A percentile compares a stretch with the other conserved stretches of the same genome.
Conservation (phyloP, 169 alveolate genomes). For the Haemoproteus tartakovskyi region DNA sequence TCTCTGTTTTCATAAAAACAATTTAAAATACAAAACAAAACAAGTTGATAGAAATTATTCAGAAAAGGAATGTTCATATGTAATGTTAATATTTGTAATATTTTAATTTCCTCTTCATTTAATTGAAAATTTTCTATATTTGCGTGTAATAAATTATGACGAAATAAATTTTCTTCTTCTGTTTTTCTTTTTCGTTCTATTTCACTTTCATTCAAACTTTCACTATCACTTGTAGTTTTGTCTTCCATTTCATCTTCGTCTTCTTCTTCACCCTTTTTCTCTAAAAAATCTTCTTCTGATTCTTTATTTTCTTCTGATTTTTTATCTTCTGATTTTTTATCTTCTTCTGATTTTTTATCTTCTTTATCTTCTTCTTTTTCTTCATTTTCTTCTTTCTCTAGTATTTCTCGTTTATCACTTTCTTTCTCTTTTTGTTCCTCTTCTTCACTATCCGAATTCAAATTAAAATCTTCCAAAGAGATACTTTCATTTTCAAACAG, state of each 20-base stretch:
- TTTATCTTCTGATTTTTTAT: not conserved
- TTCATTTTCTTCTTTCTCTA: not conserved
- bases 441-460: slow-evolving; percentile 16
- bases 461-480: slow-evolving; percentile 53
- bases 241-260: not conserved
- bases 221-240: not conserved
- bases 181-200: too few species aligned
- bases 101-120: slow-evolving; percentile 18
- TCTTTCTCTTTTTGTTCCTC: not conserved
- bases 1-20: not conserved
- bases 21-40: slow-evolving; percentile 42
- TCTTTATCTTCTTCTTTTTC: not conserved
- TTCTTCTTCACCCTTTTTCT: not conserved
- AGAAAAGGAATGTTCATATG: slow-evolving; percentile 45
- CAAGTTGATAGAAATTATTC: slow-evolving; percentile 14
- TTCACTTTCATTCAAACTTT: not conserved
- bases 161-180: slow-evolving; percentile 7
- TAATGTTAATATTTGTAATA: slow-evolving; percentile 28
- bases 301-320: not conserved
- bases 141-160: slow-evolving; percentile 1
- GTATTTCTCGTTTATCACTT: not conserved
- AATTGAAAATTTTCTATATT: slow-evolving; percentile 22
- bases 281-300: not conserved
- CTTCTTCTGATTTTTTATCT: not conserved
- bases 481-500: slow-evolving; percentile 22